Conservation (phyloP, 2,329 filamentous ascomycete genomes). For the Phaeoacremonium minimum region DNA sequence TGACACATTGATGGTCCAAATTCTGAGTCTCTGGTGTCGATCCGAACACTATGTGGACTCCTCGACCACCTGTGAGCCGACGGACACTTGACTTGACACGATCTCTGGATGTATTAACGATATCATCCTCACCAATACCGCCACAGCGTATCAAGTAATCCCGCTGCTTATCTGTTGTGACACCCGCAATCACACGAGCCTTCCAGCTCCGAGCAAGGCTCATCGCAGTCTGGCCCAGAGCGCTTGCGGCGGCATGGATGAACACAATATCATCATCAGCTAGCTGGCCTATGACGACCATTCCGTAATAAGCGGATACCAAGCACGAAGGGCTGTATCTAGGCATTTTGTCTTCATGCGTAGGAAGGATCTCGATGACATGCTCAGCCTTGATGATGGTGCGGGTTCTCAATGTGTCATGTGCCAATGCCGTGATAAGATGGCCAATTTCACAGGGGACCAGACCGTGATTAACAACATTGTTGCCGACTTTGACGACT, state of each 20-base stretch:
- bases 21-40: slow-evolving; percentile 30
- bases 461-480: slow-evolving; percentile 22
- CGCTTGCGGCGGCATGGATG: slow-evolving; percentile 37
- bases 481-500: slow-evolving; percentile 26
- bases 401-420: slow-evolving; percentile 13
- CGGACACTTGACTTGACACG: slow-evolving; percentile 17
- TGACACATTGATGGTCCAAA: slow-evolving; percentile 25
- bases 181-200: slow-evolving; percentile 36
- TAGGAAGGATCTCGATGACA: slow-evolving; percentile 29
- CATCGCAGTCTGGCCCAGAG: slow-evolving; percentile 38
- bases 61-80: slow-evolving; percentile 21
- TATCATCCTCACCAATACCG: slow-evolving; percentile 28
- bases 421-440: too few species aligned
- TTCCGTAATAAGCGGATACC: slow-evolving; percentile 35
- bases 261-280: slow-evolving; percentile 27
- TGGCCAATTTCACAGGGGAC: too few species aligned
- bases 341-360: slow-evolving; percentile 11
- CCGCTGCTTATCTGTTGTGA: slow-evolving; percentile 28
- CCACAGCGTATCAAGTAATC: too few species aligned
- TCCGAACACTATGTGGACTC: slow-evolving; percentile 42
- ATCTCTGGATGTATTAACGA: slow-evolving; percentile 22
- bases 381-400: slow-evolving; percentile 27
- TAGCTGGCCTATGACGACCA: slow-evolving; percentile 25
- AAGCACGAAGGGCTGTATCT: slow-evolving; percentile 30
- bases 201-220: slow-evolving; percentile 30